These are phyloP conservation scores for Trematosphaeria pertusa DNA, from an alignment of 2,329 filamentous ascomycete species.

Conservation along the genomic window DNA sequence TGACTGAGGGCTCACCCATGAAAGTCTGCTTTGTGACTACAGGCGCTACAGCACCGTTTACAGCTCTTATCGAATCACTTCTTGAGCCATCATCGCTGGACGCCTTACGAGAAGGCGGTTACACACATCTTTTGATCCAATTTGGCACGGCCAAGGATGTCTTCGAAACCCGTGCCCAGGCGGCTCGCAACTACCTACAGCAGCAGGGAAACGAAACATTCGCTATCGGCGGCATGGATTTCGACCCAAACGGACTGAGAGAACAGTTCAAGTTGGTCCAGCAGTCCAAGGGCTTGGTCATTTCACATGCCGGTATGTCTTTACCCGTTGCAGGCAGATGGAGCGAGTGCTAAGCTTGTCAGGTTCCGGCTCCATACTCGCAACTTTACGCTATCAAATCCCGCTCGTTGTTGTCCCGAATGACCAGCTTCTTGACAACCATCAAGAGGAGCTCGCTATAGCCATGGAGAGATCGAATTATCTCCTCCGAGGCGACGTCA, in stretches of 20 bases:
- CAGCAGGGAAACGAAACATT: slow-evolving; percentile 20
- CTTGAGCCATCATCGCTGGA: slow-evolving; percentile 68
- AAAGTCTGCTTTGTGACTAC: slow-evolving; percentile 83
- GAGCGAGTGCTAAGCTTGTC: background rate
- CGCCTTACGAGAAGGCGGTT: slow-evolving; percentile 65
- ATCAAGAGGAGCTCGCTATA: slow-evolving; percentile 85
- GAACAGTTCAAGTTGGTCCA: slow-evolving; percentile 64
- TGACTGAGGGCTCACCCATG: too few species aligned
- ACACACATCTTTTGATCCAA: slow-evolving; percentile 78
- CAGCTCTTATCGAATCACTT: slow-evolving; percentile 70
- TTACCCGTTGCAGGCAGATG: background rate
- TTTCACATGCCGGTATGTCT: slow-evolving; percentile 83
- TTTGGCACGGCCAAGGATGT: slow-evolving; percentile 72
- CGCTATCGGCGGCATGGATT: slow-evolving; percentile 68
- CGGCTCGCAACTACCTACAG: slow-evolving; percentile 23
- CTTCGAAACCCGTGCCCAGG: slow-evolving; percentile 52
- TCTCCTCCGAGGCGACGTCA: slow-evolving; percentile 72
- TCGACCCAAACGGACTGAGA: slow-evolving; percentile 66
- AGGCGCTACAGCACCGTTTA: slow-evolving; percentile 88
- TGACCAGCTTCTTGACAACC: slow-evolving; percentile 80
- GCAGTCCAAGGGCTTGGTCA: slow-evolving; percentile 72
- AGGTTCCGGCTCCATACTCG: slow-evolving; percentile 91
- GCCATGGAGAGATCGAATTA: slow-evolving; percentile 78
- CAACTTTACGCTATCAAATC: slow-evolving; percentile 75
- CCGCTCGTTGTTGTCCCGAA: slow-evolving; percentile 93